Conservation (phyloP, 768 basidiomycete species). For the Gymnopilus junonius region DNA sequence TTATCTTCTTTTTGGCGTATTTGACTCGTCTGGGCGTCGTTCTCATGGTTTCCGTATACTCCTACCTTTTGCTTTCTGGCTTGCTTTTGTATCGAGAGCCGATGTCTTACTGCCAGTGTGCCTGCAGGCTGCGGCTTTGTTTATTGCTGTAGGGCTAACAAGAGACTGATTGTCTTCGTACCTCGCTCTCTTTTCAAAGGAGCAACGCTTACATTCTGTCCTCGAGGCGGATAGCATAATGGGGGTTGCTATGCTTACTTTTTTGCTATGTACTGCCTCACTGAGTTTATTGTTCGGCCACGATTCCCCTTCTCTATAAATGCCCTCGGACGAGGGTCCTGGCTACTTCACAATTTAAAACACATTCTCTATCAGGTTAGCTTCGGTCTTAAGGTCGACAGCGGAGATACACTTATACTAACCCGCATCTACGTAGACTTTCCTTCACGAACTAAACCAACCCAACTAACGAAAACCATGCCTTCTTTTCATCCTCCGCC, state of each 20-base stretch:
- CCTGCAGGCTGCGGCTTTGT: not conserved
- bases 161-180: not conserved
- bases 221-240: not conserved
- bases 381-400: not conserved
- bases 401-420: not conserved
- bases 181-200: not conserved
- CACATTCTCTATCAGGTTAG: not conserved
- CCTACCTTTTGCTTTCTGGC: not conserved
- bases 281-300: not conserved
- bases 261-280: not conserved
- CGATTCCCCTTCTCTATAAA: not conserved
- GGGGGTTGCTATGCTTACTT: slow-evolving; percentile 3
- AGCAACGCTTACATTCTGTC: not conserved
- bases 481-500: not conserved
- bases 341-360: not conserved
- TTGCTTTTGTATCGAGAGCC: not conserved
- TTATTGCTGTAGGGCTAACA: not conserved
- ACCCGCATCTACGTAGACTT: not conserved
- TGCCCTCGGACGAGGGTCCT: not conserved
- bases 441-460: not conserved
- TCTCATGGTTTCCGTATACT: not conserved
- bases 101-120: not conserved
- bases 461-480: not conserved
- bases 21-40: not conserved
- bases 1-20: not conserved